Percentiles rank a stretch among this genome's conserved stretches.
These are phyloP conservation scores for Centella asiatica DNA, from an alignment of 129 eudicot genomes.

Conservation along the genomic window DNA sequence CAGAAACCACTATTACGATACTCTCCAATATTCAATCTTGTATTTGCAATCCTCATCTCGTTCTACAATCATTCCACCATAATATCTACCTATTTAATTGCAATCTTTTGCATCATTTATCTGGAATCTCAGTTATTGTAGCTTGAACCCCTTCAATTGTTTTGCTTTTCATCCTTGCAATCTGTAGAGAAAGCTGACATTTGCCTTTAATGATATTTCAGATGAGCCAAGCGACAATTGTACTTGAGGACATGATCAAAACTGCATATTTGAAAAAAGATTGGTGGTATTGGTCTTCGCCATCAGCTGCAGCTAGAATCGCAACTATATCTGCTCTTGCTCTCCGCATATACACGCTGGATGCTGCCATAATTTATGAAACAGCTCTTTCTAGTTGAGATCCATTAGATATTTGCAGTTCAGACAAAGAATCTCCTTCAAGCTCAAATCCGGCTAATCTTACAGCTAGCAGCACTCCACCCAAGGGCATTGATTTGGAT, in stretches of 20 bases:
- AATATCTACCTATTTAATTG: neutral
- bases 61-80: too few species aligned
- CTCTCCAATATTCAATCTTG: too few species aligned
- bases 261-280: slow-evolving; percentile 58
- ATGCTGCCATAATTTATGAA: slow-evolving; percentile 1
- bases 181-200: neutral
- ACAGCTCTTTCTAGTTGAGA: neutral
- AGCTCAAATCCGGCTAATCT: neutral
- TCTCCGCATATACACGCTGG: slow-evolving; percentile 1
- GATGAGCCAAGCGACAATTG: slow-evolving; percentile 74
- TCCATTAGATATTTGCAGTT: neutral
- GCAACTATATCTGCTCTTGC: slow-evolving; percentile 3
- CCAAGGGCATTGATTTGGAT: slow-evolving; percentile 2
- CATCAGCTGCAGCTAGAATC: neutral
- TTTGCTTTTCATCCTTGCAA: neutral
- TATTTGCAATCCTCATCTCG: neutral
- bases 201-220: slow-evolving; percentile 20
- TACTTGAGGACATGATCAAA: slow-evolving; percentile 76
- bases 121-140: neutral
- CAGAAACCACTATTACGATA: too few species aligned
- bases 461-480: neutral
- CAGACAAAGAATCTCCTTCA: slow-evolving; percentile 1
- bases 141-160: neutral
- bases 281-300: slow-evolving; percentile 16
- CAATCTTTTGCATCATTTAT: neutral